These are phyloP conservation scores for Lepidopterella palustris DNA, from an alignment of 495 filamentous ascomycete genomes.

Conservation along the genomic window DNA sequence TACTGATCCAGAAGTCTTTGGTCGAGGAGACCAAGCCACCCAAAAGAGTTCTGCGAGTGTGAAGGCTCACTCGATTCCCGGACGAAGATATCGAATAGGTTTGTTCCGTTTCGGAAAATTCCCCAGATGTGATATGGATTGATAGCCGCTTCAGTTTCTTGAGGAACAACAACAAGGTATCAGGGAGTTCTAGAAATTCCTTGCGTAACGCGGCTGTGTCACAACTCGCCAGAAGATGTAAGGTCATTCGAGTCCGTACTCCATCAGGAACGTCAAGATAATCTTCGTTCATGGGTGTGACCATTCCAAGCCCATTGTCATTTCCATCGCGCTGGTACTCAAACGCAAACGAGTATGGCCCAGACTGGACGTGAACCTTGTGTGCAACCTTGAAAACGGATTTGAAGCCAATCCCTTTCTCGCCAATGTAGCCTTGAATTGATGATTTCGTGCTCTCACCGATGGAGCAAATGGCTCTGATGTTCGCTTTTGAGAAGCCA, in stretches of 20 bases:
- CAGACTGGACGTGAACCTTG: slow-evolving; percentile 45
- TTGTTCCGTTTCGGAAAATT: neutral
- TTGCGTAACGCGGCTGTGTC: neutral
- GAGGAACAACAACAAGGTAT: slow-evolving; percentile 7
- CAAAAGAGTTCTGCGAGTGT: neutral
- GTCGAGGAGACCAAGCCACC: neutral
- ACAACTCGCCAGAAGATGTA: neutral
- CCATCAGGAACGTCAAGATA: neutral
- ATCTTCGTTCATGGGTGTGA: slow-evolving; percentile 20
- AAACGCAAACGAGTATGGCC: slow-evolving; percentile 44
- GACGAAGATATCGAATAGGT: neutral
- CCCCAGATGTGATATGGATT: neutral
- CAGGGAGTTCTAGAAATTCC: slow-evolving; percentile 6
- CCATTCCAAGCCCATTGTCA: slow-evolving; percentile 29
- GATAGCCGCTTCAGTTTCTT: neutral
- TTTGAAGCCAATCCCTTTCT: slow-evolving; percentile 50
- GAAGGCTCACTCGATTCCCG: neutral
- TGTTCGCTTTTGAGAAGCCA: slow-evolving; percentile 36
- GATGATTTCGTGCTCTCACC: slow-evolving; percentile 38
- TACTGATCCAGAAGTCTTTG: neutral
- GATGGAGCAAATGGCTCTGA: slow-evolving; percentile 38
- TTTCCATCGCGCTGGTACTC: slow-evolving; percentile 19
- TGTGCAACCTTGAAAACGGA: slow-evolving; percentile 46
- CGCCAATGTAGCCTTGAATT: slow-evolving; percentile 42
- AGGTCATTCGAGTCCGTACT: slow-evolving; percentile 1